These are phyloP conservation scores for Protomyces macrosporus DNA, from an alignment of 1,139 yeast species.

Conservation along the genomic window DNA sequence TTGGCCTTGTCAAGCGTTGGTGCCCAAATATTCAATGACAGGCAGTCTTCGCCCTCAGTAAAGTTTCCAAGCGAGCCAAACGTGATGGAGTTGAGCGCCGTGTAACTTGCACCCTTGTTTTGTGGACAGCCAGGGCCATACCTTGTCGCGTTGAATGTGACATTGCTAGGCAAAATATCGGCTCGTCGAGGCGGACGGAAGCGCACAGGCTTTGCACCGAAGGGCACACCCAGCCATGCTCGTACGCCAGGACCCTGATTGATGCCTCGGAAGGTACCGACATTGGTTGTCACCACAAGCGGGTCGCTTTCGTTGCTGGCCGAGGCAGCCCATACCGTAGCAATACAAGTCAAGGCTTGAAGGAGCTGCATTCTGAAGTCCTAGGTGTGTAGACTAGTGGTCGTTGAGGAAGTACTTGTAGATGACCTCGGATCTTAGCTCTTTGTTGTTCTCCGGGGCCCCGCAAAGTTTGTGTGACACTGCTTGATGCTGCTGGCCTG, in stretches of 20 bases:
- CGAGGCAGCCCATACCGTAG: background rate
- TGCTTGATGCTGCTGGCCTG: too few relatives aligned
- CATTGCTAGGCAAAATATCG: background rate
- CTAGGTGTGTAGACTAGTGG: too few relatives aligned
- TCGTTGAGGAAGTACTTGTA: too few relatives aligned
- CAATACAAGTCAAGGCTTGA: background rate
- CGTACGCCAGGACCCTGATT: background rate
- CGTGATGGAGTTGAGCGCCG: constrained; percentile 5
- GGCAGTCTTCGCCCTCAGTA: constrained; percentile 25
- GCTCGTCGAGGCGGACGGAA: constrained; percentile 23
- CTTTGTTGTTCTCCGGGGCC: too few relatives aligned
- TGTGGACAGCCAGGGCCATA: constrained; percentile 20
- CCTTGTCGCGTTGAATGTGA: constrained; percentile 10
- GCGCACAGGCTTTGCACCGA: constrained; percentile 10
- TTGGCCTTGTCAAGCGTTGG: constrained; percentile 1
- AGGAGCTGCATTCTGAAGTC: background rate
- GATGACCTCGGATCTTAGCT: too few relatives aligned
- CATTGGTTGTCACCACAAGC: constrained; percentile 5
- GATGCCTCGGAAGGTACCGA: constrained; percentile 10
- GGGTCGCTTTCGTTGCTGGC: background rate
- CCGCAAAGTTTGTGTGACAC: too few relatives aligned
- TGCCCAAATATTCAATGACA: constrained; percentile 20
- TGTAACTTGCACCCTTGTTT: constrained; percentile 8
- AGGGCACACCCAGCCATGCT: constrained; percentile 19
- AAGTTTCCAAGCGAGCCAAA: constrained; percentile 4